Conservation (phyloP, 2,329 filamentous ascomycete species). For the Penicillium sp. region DNA sequence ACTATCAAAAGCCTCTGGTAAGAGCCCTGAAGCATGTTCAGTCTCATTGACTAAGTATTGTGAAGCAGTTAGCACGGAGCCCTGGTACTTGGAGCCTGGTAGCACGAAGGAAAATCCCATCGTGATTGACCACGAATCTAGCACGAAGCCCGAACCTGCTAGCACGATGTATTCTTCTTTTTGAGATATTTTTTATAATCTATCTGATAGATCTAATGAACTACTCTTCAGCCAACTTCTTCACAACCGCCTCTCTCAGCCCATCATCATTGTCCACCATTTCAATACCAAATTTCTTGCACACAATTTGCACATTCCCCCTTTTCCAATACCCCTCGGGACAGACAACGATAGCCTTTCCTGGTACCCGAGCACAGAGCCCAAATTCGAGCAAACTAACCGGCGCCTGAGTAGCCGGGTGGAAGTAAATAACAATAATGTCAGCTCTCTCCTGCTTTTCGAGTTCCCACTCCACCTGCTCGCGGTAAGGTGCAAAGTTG, state of each 20-base stretch:
- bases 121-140: too few species aligned
- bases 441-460: not conserved
- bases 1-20: too few species aligned
- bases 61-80: too few species aligned
- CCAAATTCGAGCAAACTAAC: not conserved
- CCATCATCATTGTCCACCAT: not conserved
- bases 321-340: not conserved
- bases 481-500: not conserved
- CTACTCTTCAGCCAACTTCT: too few species aligned
- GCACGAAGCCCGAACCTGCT: too few species aligned
- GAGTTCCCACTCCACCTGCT: not conserved
- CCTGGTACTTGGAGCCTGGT: too few species aligned
- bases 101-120: too few species aligned
- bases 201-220: too few species aligned
- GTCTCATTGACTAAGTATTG: too few species aligned
- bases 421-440: not conserved
- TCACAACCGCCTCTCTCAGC: not conserved
- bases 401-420: not conserved
- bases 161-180: too few species aligned
- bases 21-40: too few species aligned
- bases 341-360: not conserved
- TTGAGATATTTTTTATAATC: too few species aligned
- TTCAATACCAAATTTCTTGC: not conserved
- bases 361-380: not conserved
- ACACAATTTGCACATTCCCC: not conserved